Conservation (phyloP, 148 eudicot species). For the Simmondsia chinensis region DNA sequence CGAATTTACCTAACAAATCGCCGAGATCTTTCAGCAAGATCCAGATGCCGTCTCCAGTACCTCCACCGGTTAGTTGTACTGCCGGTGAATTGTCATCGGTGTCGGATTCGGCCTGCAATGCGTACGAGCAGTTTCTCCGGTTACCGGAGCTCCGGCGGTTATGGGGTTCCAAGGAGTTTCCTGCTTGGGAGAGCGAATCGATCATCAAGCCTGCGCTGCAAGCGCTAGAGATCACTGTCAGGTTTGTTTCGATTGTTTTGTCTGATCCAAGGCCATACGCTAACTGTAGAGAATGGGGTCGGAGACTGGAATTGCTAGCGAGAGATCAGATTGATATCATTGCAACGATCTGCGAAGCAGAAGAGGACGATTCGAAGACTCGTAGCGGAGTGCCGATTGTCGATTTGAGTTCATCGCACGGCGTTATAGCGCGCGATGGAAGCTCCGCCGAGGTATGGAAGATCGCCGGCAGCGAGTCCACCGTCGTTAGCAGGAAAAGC, state of each 20-base stretch:
- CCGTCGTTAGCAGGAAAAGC: conserved; percentile 45
- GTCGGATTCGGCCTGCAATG: conserved; percentile 40
- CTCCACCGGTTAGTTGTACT: conserved; percentile 8
- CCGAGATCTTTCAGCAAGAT: conserved; percentile 26
- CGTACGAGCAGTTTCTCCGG: conserved; percentile 56
- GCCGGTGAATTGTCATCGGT: conserved; percentile 33
- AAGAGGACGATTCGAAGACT: conserved; percentile 17
- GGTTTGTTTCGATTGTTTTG: conserved; percentile 45
- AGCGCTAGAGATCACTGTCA: conserved; percentile 63
- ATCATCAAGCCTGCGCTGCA: conserved; percentile 53
- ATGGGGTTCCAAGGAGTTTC: conserved; percentile 39
- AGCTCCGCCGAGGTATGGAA: conserved; percentile 63
- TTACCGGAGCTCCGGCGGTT: conserved; percentile 53
- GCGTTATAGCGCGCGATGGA: conserved; percentile 36
- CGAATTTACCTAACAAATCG: conserved; percentile 23
- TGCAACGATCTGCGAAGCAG: conserved; percentile 38
- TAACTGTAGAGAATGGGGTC: conserved; percentile 48
- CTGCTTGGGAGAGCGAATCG: conserved; percentile 50
- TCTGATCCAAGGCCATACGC: conserved; percentile 52
- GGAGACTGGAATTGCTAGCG: conserved; percentile 39
- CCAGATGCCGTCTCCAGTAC: conserved; percentile 13
- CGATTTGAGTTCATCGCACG: conserved; percentile 30
- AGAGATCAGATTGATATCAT: conserved; percentile 45
- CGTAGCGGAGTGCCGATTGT: conserved; percentile 34
- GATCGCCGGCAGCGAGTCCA: conserved; percentile 21